Base-by-base conservation (phyloP, 2,329 filamentous ascomycete species). In the Alternaria ventricosa region DNA sequence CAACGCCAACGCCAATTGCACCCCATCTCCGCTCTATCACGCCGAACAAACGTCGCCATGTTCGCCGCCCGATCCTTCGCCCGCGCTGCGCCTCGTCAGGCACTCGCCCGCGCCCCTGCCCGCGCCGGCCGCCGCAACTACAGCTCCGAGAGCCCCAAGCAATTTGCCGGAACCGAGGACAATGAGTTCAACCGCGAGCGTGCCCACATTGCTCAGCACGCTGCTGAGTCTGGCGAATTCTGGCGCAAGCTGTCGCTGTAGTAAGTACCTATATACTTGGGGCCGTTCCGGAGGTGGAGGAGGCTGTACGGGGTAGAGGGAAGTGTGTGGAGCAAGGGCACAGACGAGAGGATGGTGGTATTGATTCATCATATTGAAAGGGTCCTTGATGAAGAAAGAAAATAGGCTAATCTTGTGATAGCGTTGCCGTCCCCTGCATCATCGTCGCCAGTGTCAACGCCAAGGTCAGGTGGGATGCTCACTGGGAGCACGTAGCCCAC, bases 221-320 rank as follows among this genome's bases (percentile, higher is more conserved):
- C 96, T 78, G 89, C 86, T 72, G 87, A 87, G 78, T 96, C 93
- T 72, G 92, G 91, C 82, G 95, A 93, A 77, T 89, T 97, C 77
- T 99, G 96, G 96, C 90, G 89, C 83, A 98, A 96, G 87, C 90
- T 98, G 77, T 96, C 93, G 70, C 87, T 97, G 86, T 98, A 93
- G 94, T 97, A 93, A 84, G 92, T 71, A 59, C 47, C 23, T 50
- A 45, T 36, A 23, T 25, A 30, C 58, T 61, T 49, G 47, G 27
- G 28, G 49, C 49, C 28, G 28, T 20, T 36, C 22, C 13, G 25
- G 53, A 25, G 9, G 20, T 30, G 22, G 56, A 59, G 36, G 36
- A 28, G 33, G 46, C 18, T 28, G 15, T 25, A 33, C 7, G 30
- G 9, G 46, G 27, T 5, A 15, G 23, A 15, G 46, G n/a, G 12